Evolutionary conservation across 257 asterid genomes (phyloP).

Genomic region (Lavandula angustifolia): DNA sequence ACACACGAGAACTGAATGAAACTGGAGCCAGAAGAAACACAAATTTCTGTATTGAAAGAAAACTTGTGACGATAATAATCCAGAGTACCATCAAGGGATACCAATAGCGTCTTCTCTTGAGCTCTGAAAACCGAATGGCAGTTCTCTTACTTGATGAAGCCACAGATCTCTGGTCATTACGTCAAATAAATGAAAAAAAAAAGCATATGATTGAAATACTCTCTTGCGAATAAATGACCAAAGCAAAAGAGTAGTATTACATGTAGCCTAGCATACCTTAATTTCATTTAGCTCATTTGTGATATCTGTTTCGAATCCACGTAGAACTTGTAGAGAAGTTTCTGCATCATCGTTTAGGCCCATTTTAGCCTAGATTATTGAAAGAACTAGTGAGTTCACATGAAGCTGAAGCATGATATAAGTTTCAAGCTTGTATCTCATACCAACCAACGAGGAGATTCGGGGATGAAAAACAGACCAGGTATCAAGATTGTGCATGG

Average conservation of each 20-base stretch:
- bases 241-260: conserved; percentile 15
- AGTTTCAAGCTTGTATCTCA: conserved; percentile 36
- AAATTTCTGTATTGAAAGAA: not conserved
- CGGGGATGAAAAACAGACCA: conserved; percentile 90
- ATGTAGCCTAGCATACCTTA: conserved; percentile 51
- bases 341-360: conserved; percentile 74
- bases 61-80: not conserved
- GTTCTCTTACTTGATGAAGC: conserved; percentile 66
- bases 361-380: conserved; percentile 67
- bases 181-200: conserved; percentile 20
- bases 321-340: conserved; percentile 79
- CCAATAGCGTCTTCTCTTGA: conserved; percentile 71
- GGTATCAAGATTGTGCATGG: conserved; percentile 90
- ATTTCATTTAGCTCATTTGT: conserved; percentile 75
- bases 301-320: conserved; percentile 85
- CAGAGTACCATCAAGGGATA: conserved; percentile 75
- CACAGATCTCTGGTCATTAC: conserved; percentile 65
- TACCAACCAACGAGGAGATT: conserved; percentile 99
- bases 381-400: conserved; percentile 25
- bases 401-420: conserved; percentile 13
- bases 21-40: conserved; percentile 15
- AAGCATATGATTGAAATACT: no score
- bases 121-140: conserved; percentile 74
- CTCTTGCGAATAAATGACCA: not conserved
- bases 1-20: conserved; percentile 16